Evolutionary conservation across 768 basidiomycete species (phyloP), one percentile per base, ranked within the genome.

Genomic region (Kwoniella sp.): DNA sequence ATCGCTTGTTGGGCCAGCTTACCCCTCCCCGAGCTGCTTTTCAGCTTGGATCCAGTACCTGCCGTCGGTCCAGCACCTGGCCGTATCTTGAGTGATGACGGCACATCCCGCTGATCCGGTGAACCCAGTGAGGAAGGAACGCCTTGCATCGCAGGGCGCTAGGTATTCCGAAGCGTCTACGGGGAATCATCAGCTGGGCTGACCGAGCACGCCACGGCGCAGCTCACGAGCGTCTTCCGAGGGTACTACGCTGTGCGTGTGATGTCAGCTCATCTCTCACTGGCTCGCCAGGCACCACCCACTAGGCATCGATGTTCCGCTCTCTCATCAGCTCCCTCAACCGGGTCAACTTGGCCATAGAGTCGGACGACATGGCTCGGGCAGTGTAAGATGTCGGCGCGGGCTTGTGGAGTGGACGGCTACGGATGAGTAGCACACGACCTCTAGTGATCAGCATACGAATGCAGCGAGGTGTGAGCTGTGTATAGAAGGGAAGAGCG

Each of bases 71-170:
- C 93, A 98, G 42, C 95, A 78, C 56, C 79, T 83, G 0, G 91
- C 92, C 3, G 82, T 77, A 25, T 84, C 77, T 40, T 76, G 67
- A 0, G 88, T 87, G 20, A 93, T 78, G 36, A 92, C 70, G 2
- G 89, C 91, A 53, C 83, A 86, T 83, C 91, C 91, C 65, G 93
- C 92, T 32, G 89, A 93, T 22, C 95, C 95, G 52, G 81, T 88
- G 77, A 96, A 99, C 10, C 88, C 88, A 27, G 89, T 91, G 59
- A 99, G 88, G 76, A 82, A 98, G 0, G 82, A 87, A 22, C 93
- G 80, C 50, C 90, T 79, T 51, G 85, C 78, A 76, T 96, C 90
- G 58, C 86, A 89, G 27, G 81, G 79, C 8, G 91, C 87, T 15
- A 85, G 80, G 73, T 92, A 93, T 73, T 93, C 91, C 75, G 89